Evolutionary conservation across 192 early-diverging fungal species (phyloP).

Genomic region (Physocladia obscura): DNA sequence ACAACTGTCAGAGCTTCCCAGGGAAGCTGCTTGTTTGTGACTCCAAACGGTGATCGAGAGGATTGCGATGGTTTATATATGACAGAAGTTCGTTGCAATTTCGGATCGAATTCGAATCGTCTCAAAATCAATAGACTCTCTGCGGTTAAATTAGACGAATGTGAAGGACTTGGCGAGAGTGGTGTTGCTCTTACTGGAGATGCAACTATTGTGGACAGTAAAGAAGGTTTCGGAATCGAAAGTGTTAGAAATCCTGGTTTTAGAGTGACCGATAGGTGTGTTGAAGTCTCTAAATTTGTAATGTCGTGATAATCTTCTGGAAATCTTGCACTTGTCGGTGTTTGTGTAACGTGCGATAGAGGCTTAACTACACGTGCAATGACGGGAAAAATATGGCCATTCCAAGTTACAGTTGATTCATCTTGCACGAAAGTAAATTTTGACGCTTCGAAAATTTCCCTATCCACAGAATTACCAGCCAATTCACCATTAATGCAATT

Average conservation of each 20-base stretch:
- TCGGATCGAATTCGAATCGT: constrained; percentile 72
- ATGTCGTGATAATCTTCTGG: not conserved
- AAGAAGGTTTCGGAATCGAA: not conserved
- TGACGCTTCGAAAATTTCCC: constrained; percentile 74
- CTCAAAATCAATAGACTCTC: constrained; percentile 32
- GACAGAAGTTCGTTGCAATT: constrained; percentile 23
- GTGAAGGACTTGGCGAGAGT: not conserved
- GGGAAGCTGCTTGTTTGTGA: not conserved
- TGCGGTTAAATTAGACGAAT: not conserved
- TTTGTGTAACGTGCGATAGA: not conserved
- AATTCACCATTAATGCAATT: constrained; percentile 53
- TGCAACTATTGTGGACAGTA: not conserved
- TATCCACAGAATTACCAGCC: constrained; percentile 75
- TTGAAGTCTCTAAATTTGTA: not conserved
- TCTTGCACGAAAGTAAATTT: constrained; percentile 43
- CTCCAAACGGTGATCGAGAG: not conserved
- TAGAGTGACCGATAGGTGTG: not conserved
- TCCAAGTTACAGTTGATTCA: constrained; percentile 9
- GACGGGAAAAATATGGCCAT: constrained; percentile 24
- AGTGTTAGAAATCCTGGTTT: not conserved
- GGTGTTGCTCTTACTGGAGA: constrained; percentile 4
- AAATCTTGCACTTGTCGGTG: not conserved
- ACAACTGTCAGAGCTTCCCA: constrained; percentile 29
- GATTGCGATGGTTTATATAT: constrained; percentile 7
- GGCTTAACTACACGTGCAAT: constrained; percentile 5